These are phyloP conservation scores for Leishmania guyanensis DNA, from an alignment of 208 protist genomes.

Conservation along the genomic window DNA sequence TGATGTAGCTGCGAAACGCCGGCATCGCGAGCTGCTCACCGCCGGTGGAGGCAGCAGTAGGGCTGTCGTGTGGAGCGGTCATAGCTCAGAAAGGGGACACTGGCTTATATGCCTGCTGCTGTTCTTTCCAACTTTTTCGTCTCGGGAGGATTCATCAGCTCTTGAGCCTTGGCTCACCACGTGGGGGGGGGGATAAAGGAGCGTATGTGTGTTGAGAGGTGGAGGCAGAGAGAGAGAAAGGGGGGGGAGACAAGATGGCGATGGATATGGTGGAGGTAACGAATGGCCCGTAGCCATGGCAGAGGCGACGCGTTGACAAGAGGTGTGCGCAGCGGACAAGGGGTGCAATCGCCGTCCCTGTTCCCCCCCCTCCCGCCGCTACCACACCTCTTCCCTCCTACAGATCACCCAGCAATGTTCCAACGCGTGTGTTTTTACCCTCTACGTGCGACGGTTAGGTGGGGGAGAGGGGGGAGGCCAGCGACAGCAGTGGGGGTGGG, in stretches of 20 bases:
- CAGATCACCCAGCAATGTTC: not conserved
- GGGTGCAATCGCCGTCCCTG: not conserved
- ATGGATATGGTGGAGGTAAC: not conserved
- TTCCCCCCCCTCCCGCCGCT: not conserved
- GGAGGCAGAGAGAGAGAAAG: not conserved
- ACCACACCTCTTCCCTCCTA: not conserved
- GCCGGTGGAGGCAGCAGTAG: not conserved
- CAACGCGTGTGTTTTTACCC: not conserved
- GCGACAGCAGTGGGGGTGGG: too few relatives aligned
- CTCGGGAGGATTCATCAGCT: not conserved
- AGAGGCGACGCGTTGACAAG: not conserved
- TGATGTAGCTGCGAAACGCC: slow-evolving; percentile 54
- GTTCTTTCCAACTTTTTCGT: not conserved
- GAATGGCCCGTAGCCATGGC: not conserved
- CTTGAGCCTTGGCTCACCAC: not conserved
- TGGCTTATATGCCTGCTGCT: not conserved
- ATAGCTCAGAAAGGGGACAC: not conserved
- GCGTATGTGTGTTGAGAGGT: not conserved
- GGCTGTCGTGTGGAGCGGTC: not conserved
- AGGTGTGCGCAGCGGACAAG: not conserved
- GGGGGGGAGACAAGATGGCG: not conserved
- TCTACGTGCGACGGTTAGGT: not conserved
- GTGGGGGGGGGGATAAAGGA: not conserved
- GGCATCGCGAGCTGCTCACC: slow-evolving; percentile 10
- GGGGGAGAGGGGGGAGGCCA: not conserved